Evolutionary conservation across 495 filamentous ascomycete genomes (phyloP).

Genomic region (Thozetella sp.): DNA sequence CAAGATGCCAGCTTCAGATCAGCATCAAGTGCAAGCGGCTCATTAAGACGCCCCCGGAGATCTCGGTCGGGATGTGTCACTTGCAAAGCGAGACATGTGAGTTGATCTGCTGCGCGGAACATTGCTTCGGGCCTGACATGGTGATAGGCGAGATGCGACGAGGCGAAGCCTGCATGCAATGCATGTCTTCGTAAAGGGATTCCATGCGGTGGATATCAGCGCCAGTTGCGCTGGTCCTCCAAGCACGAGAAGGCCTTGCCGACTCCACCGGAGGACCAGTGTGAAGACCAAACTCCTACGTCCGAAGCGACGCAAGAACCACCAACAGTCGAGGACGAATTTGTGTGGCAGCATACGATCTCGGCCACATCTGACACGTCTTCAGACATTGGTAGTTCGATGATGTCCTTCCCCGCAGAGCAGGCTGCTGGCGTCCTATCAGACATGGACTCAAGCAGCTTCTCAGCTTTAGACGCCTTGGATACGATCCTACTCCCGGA

Average conservation of each 20-base stretch:
- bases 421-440: too few relatives aligned
- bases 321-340: background rate
- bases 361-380: too few relatives aligned
- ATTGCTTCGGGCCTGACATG: background rate
- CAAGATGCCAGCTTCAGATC: background rate
- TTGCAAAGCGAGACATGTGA: background rate
- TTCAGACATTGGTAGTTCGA: too few relatives aligned
- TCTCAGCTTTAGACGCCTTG: too few relatives aligned
- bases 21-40: background rate
- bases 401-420: too few relatives aligned
- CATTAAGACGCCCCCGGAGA: background rate
- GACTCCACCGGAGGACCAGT: background rate
- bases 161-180: slow-evolving; percentile 1
- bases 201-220: background rate
- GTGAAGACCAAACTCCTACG: background rate
- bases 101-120: background rate
- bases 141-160: slow-evolving; percentile 1
- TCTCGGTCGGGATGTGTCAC: background rate
- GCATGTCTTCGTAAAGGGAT: background rate
- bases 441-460: too few relatives aligned
- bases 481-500: too few relatives aligned
- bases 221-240: slow-evolving; percentile 1
- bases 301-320: background rate
- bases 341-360: too few relatives aligned
- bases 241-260: background rate